These are phyloP conservation scores for Sindora glabra DNA, from an alignment of 306 rosid genomes.

Conservation along the genomic window DNA sequence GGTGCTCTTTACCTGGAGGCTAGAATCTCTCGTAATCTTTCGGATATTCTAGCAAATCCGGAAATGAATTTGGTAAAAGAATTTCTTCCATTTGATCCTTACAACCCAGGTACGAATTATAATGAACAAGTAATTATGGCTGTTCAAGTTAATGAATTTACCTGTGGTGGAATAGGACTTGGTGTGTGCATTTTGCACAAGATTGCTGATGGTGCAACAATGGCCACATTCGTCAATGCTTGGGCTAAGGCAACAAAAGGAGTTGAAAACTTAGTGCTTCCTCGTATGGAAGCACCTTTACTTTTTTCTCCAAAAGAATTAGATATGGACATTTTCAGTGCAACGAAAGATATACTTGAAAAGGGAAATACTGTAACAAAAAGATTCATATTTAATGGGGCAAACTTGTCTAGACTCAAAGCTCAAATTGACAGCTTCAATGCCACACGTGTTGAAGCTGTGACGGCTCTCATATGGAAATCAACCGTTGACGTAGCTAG, in stretches of 20 bases:
- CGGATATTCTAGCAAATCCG: background rate
- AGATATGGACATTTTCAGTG: background rate
- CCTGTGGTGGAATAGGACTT: background rate
- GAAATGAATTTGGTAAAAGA: background rate
- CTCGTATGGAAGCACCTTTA: background rate
- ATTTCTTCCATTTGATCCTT: background rate
- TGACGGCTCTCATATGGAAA: constrained; percentile 12
- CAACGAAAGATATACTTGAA: no score
- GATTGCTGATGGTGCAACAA: background rate
- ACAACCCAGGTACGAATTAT: no score
- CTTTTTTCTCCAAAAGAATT: background rate
- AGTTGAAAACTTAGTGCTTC: background rate
- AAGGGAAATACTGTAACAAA: background rate
- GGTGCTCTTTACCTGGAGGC: constrained; percentile 12
- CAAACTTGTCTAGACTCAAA: background rate
- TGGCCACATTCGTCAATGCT: background rate
- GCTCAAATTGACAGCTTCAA: background rate
- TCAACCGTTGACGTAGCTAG: background rate
- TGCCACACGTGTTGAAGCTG: background rate
- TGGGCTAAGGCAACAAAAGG: background rate
- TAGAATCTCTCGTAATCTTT: background rate
- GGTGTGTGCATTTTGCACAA: background rate
- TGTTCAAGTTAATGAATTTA: background rate
- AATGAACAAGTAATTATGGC: background rate
- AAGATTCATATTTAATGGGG: background rate